Conservation (phyloP, 768 basidiomycete genomes). For the Arthromyces matolae region DNA sequence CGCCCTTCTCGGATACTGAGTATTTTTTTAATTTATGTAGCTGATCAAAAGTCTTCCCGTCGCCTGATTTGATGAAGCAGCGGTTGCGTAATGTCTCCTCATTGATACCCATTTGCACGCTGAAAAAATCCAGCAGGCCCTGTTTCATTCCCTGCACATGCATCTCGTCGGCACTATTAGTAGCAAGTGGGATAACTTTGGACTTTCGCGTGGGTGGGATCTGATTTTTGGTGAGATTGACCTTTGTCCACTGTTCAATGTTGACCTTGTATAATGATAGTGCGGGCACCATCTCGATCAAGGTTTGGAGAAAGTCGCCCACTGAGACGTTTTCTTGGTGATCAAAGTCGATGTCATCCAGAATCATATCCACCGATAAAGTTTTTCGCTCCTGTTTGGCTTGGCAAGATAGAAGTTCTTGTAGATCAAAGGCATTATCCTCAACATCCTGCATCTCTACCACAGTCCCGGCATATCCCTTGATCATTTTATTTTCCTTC, state of each 20-base stretch:
- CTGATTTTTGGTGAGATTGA: slow-evolving; percentile 6
- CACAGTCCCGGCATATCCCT: slow-evolving; percentile 17
- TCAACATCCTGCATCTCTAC: slow-evolving; percentile 17
- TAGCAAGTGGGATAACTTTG: slow-evolving; percentile 15
- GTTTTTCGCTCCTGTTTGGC: slow-evolving; percentile 10
- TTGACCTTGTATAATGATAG: slow-evolving; percentile 9
- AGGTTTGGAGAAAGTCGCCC: slow-evolving; percentile 11
- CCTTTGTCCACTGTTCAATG: slow-evolving; percentile 6
- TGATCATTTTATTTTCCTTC: slow-evolving; percentile 17
- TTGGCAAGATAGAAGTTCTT: slow-evolving; percentile 10
- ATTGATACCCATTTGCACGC: no score
- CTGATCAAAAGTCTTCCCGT: no score
- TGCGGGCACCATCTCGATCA: slow-evolving; percentile 12
- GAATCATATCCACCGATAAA: slow-evolving; percentile 12
- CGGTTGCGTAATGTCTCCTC: no score
- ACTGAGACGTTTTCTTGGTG: slow-evolving; percentile 15
- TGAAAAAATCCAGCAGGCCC: slow-evolving; percentile 17
- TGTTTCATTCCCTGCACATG: slow-evolving; percentile 18
- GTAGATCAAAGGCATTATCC: slow-evolving; percentile 18
- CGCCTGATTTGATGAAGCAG: no score
- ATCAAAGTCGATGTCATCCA: slow-evolving; percentile 12
- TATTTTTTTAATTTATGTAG: no score
- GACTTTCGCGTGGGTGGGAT: slow-evolving; percentile 7
- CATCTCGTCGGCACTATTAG: no score
- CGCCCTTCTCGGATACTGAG: slow-evolving; percentile 10